Evolutionary conservation across 148 eudicot species (phyloP), one percentile per base, ranked within the genome.

Genomic region (Chenopodium suecicum): DNA sequence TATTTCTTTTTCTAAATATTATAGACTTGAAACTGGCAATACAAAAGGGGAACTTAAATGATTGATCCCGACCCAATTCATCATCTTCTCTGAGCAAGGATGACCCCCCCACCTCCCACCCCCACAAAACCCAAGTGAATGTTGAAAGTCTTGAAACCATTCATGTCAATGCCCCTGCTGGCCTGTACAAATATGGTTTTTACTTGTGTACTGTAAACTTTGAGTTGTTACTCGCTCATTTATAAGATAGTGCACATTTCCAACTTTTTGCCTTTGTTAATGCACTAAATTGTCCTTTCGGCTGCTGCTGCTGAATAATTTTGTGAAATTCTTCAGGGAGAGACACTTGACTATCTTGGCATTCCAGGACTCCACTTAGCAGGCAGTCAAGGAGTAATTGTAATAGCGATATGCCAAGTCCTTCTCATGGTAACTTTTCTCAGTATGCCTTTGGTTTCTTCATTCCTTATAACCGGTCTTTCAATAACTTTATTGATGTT

Each of bases 341-440:
- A 94, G 73, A 94, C 99, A 48, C 88, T 97, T 75, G 99, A 97
- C 83, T 97, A 94, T 83, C 98, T 97, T 74, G 99, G 99, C 86
- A 97, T 97, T 85, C 96, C 99, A 72, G 97, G 99, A 73, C 86
- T 97, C 81, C 99, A 97, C 83, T 74, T 97, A 23, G 99, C 99
- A 83, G 99, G 99, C 80, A 92, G 99, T 85, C 99, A 97, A 87
- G 98, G 97, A 84, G 90, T 94, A 66, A 78, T 92, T 64, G 91
- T 97, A 54, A 97, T 97, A 86, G 99, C 99, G 76, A 86, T 97
- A 78, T 97, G 94, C 84, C 99, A 97, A 91, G 90, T 79, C 72
- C 93, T 97, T 80, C 91, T 97, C 37, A 97, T 97, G 98, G 98
- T 96, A 87, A 88, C 52, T 29, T 68, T 29, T 47, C 75, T 77